These are phyloP conservation scores for Tolypocladium endophyticum DNA, from an alignment of 2,329 filamentous ascomycete species.

Conservation along the genomic window DNA sequence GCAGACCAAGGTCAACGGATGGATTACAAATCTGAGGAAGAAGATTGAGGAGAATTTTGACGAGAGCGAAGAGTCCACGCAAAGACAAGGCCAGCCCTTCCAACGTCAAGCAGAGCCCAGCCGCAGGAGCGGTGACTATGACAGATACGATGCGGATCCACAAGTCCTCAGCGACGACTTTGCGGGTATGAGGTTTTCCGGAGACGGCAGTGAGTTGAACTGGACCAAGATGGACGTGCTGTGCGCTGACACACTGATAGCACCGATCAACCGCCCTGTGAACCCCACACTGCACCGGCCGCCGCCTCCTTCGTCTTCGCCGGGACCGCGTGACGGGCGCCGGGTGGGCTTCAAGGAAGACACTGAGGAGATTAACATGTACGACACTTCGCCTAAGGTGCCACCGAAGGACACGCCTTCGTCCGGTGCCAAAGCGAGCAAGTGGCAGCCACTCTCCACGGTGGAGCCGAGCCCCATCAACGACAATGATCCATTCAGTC, in stretches of 20 bases:
- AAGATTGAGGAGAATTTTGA: conserved; percentile 82
- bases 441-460: conserved; percentile 89
- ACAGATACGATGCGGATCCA: conserved; percentile 90
- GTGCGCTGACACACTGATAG: conserved; percentile 12
- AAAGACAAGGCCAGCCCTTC: conserved; percentile 17
- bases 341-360: conserved; percentile 49
- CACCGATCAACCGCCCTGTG: conserved; percentile 44
- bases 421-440: conserved; percentile 63
- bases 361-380: conserved; percentile 71
- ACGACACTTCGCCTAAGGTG: conserved; percentile 51
- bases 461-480: conserved; percentile 72
- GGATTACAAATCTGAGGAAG: conserved; percentile 88
- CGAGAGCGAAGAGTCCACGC: conserved; percentile 45
- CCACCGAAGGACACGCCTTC: conserved; percentile 38
- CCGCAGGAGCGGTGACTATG: conserved; percentile 74
- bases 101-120: conserved; percentile 50
- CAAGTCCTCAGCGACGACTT: conserved; percentile 87
- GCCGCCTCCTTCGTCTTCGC: conserved; percentile 40
- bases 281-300: conserved; percentile 78
- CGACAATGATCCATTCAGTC: conserved; percentile 92
- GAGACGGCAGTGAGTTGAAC: conserved; percentile 47
- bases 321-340: conserved; percentile 36
- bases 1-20: conserved; percentile 83
- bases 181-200: conserved; percentile 53
- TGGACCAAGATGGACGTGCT: neutral